phyloP scores from a whole-genome alignment of 805 yeast species.

The Candida railenensis region DNA sequence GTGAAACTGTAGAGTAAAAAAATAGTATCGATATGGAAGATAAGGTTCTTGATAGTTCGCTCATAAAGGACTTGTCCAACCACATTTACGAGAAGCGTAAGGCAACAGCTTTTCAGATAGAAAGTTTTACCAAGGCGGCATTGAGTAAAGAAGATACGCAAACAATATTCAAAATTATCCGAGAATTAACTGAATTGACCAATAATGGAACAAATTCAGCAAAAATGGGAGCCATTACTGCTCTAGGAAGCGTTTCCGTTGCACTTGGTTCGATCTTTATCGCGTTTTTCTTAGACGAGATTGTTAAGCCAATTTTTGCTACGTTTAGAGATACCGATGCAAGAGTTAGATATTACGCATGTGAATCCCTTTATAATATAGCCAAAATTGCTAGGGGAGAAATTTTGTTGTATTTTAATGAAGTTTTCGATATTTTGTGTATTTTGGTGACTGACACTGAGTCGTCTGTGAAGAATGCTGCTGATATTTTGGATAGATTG shows the following conservation, averaged over 20 bases:
- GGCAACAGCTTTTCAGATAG: conserved; percentile 61
- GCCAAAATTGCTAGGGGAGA: conserved; percentile 97
- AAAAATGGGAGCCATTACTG: conserved; percentile 93
- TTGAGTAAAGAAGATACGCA: conserved; percentile 59
- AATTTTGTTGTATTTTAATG: conserved; percentile 86
- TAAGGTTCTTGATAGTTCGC: conserved; percentile 31
- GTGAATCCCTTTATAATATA: conserved; percentile 92
- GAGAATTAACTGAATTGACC: conserved; percentile 79
- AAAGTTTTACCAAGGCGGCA: conserved; percentile 71
- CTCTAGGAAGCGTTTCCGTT: conserved; percentile 92
- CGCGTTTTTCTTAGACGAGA: conserved; percentile 77
- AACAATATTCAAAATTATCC: conserved; percentile 61
- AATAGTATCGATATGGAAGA: no score
- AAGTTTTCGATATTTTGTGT: conserved; percentile 89
- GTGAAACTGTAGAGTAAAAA: no score
- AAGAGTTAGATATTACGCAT: conserved; percentile 94
- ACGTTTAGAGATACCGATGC: conserved; percentile 97
- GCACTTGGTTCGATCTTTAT: conserved; percentile 86
- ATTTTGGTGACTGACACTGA: conserved; percentile 89
- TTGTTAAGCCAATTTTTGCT: conserved; percentile 89
- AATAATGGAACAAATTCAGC: conserved; percentile 64
- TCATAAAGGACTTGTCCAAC: conserved; percentile 43
- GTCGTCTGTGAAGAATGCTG: conserved; percentile 89
- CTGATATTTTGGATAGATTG: conserved; percentile 85
- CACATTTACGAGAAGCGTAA: conserved; percentile 47